Conservation (phyloP, 2,329 filamentous ascomycete species). For the Microsporum ferrugineum region DNA sequence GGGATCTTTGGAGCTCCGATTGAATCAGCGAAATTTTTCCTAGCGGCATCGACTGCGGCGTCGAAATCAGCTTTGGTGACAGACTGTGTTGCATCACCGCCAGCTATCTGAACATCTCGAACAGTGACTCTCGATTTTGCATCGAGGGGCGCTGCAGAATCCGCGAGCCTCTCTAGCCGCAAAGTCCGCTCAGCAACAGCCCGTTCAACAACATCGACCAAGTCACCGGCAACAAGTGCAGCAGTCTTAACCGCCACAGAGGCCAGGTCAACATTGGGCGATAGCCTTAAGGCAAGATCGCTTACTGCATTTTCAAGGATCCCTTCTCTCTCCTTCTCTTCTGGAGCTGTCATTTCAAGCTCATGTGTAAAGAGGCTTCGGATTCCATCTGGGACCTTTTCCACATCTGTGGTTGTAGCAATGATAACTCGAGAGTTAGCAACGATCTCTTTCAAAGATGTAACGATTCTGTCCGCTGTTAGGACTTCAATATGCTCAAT, state of each 20-base stretch:
- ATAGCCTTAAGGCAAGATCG: constrained; percentile 62
- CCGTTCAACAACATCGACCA: constrained; percentile 87
- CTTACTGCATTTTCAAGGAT: constrained; percentile 71
- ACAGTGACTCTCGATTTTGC: constrained; percentile 44
- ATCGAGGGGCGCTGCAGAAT: constrained; percentile 19
- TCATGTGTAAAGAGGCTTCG: constrained; percentile 91
- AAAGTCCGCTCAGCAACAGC: constrained; percentile 65
- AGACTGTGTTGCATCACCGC: constrained; percentile 65
- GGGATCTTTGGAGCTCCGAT: constrained; percentile 97
- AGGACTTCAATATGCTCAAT: constrained; percentile 83
- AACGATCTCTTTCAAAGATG: constrained; percentile 72
- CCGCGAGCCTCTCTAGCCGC: constrained; percentile 62
- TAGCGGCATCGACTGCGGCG: constrained; percentile 81
- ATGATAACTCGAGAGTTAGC: constrained; percentile 71
- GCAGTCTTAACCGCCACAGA: constrained; percentile 89
- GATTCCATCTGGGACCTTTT: constrained; percentile 84
- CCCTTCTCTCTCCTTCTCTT: constrained; percentile 82
- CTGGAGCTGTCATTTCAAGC: constrained; percentile 82
- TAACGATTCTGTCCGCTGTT: constrained; percentile 79
- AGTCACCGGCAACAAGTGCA: constrained; percentile 82
- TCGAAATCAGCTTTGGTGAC: constrained; percentile 80
- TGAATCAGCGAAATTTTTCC: constrained; percentile 95
- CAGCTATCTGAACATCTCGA: constrained; percentile 77
- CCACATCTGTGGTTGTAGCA: constrained; percentile 88
- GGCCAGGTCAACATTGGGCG: constrained; percentile 70